Evolutionary conservation across 768 basidiomycete genomes (phyloP), one percentile per base, ranked within the genome.

Genomic region (Hypsizygus marmoreus): DNA sequence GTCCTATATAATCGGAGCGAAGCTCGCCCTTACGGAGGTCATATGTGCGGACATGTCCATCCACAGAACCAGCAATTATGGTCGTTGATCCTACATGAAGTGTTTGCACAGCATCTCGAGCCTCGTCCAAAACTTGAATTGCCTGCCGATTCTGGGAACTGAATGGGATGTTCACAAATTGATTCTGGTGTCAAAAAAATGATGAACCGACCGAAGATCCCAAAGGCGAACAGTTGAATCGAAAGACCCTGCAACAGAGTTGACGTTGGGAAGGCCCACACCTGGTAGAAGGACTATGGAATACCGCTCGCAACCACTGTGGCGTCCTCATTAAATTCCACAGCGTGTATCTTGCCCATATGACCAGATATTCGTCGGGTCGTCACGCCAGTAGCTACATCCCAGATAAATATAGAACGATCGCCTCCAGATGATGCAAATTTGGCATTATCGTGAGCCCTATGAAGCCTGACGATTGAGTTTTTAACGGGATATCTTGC

Each of bases 341-440:
- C 94, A 5, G 79, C 76, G 67, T 94, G 85, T 38, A 98, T 88
- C 62, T 92, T 94, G 13, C 91, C 81, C 75, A 91, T 80, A 65
- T 99, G 97, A 0, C 93, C 97, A 13, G 88, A 69, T 49, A 97
- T 75, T 44, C 95, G 77, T 30, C 93, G 76, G 31, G 85, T 84
- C 1, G 95, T 92, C 34, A 82, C 77, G 10, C 91, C 95, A 24
- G 88, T 81, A 13, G 86, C 81, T 8, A 99, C 97, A 61, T 99
- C 97, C 95, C 95, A 98, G 17, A 97, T 67, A 55, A 97, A 97
- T 1, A 97, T 84, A 40, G 86, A 84, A 51, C 91, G 83, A 66
- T 99, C 95, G 5, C 95, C 95, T 24, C 95, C 95, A 17, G 87
- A 91, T 3, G 91, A 95, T 11, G 87, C 94, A 57, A 99, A 94